Conservation (phyloP, 1,139 yeast genomes). For the Yamadazyma oceani region DNA sequence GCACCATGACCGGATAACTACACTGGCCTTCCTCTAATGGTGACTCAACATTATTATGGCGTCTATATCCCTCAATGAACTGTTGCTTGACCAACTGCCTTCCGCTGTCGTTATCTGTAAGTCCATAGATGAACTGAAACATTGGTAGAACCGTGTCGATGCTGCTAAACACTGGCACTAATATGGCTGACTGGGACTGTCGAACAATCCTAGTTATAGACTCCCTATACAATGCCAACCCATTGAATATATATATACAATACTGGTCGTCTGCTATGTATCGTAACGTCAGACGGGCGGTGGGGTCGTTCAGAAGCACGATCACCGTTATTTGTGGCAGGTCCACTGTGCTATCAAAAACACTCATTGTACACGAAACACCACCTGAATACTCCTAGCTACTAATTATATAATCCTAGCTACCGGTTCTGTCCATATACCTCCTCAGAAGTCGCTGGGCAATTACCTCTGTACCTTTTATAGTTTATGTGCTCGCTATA, state of each 20-base stretch:
- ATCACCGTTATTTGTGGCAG: background rate
- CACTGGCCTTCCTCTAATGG: background rate
- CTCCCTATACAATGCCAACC: background rate
- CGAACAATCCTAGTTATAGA: background rate
- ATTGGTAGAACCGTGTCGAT: too few species aligned
- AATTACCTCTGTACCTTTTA: too few species aligned
- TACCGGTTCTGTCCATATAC: too few species aligned
- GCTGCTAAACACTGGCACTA: background rate
- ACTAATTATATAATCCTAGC: too few species aligned
- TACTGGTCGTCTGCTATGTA: background rate
- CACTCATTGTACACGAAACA: too few species aligned
- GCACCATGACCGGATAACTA: slow-evolving; percentile 3
- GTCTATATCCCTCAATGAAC: background rate
- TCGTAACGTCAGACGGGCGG: background rate
- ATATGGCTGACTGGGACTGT: background rate
- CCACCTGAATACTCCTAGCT: too few species aligned
- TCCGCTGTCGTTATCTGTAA: background rate
- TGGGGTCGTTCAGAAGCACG: background rate
- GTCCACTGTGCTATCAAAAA: too few species aligned
- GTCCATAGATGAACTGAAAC: background rate
- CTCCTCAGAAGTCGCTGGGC: too few species aligned
- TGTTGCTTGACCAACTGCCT: background rate
- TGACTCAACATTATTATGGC: slow-evolving; percentile 2
- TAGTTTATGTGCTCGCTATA: too few species aligned
- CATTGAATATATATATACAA: slow-evolving; percentile 3